These are phyloP conservation scores for Nemania diffusa DNA, from an alignment of 2,329 filamentous ascomycete genomes.

Conservation along the genomic window DNA sequence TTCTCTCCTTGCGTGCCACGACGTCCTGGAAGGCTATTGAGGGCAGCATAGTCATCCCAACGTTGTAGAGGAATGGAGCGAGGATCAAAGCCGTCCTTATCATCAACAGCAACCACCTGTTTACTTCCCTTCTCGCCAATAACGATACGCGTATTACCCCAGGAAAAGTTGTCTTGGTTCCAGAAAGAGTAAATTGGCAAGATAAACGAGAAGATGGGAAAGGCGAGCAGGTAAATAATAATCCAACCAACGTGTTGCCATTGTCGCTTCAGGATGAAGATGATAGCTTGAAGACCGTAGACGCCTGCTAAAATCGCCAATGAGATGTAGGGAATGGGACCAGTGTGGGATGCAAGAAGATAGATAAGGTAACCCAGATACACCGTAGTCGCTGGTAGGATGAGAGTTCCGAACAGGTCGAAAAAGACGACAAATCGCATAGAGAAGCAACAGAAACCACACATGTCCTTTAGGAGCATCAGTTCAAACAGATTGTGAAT, in stretches of 20 bases:
- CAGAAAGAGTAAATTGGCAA: conserved; percentile 98
- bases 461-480: conserved; percentile 90
- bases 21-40: conserved; percentile 90
- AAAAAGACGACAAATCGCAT: conserved; percentile 98
- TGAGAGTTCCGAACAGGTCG: conserved; percentile 91
- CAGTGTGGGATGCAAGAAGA: conserved; percentile 71
- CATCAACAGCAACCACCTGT: conserved; percentile 86
- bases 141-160: conserved; percentile 98
- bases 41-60: conserved; percentile 94
- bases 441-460: conserved; percentile 98
- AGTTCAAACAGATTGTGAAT: conserved; percentile 96
- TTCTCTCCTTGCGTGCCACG: conserved; percentile 79
- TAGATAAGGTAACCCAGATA: conserved; percentile 93
- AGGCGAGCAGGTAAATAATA: conserved; percentile 97
- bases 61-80: conserved; percentile 91
- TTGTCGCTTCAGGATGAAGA: conserved; percentile 96
- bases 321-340: conserved; percentile 86
- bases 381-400: conserved; percentile 86
- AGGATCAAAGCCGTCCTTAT: conserved; percentile 85
- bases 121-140: conserved; percentile 93
- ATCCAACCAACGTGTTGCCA: conserved; percentile 99
- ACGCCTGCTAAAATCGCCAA: conserved; percentile 89
- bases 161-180: conserved; percentile 99
- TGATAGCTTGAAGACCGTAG: conserved; percentile 94
- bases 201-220: conserved; percentile 90